Evolutionary conservation across 352 stramenopile species (phyloP), one percentile per base, ranked within the genome.

Genomic region (Pythium sukuiense): DNA sequence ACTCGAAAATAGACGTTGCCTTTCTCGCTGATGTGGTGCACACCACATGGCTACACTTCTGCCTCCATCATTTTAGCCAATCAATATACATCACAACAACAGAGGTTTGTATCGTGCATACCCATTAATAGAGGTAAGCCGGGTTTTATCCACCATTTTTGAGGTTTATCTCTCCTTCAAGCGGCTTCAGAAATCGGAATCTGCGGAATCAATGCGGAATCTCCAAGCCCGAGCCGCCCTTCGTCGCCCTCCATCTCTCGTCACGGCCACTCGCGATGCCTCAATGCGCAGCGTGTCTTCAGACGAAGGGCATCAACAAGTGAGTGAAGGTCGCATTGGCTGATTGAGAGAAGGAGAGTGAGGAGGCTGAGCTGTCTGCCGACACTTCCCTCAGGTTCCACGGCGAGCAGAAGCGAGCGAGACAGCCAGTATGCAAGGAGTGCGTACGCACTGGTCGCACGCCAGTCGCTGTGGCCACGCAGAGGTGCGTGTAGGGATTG

Each of bases 291-390:
- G 82, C 81, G 16, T 95, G 86, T 65, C 77, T 72, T 55, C 70
- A 86, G 60, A 79, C 77, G 60, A 92, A 90, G 65, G 86, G 86
- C 54, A 81, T 91, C 58, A 95, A 95, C 76, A 91, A 89, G 85
- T 89, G 63, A 45, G 71, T 14, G 39, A 1, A 13, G 43, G 20
- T 50, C 1, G 8, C 30, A 14, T 35, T 30, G 49, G 32, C 24
- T 24, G 2, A 29, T 18, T 45, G 20, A 55, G 1, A 49, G 16
- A 14, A 56, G 18, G 37, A 45, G 13, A 41, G 32, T 35, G 4
- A 35, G 35, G 11, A 41, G 35, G 35, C 6, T 41, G 35, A 14
- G 11, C 6, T 16, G 8, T 16, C 11, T 5, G 14, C 8, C 6
- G 35, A 41, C 32, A 12, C 14, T 30, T 50, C 11, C 7, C 0